Conservation (phyloP, 208 protist genomes). For the Angomonas deanei region DNA sequence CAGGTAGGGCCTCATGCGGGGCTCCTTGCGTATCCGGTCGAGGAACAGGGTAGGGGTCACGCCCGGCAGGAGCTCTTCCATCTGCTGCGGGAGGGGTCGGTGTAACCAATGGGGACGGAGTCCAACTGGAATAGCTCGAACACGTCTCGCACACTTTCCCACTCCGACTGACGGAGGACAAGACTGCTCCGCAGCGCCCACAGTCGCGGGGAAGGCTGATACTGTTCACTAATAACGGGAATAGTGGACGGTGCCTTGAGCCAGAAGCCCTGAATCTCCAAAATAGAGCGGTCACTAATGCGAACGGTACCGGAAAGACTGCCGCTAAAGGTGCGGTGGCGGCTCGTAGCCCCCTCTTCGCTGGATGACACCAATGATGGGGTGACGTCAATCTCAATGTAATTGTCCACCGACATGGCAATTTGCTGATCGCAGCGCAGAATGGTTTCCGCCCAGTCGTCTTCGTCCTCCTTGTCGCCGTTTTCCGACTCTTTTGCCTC, state of each 20-base stretch:
- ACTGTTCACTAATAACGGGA: conserved; percentile 10
- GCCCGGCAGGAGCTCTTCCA: conserved; percentile 28
- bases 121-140: conserved; percentile 1
- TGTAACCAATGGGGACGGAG: conserved; percentile 38
- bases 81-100: conserved; percentile 27
- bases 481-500: background rate
- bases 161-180: conserved; percentile 18
- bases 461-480: background rate
- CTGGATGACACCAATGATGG: conserved; percentile 30
- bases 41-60: conserved; percentile 23
- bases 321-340: conserved; percentile 31
- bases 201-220: conserved; percentile 48
- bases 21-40: conserved; percentile 14
- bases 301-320: conserved; percentile 36
- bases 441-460: conserved; percentile 13
- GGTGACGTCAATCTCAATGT: conserved; percentile 58
- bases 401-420: conserved; percentile 54
- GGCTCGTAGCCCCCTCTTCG: conserved; percentile 21
- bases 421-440: conserved; percentile 21
- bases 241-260: conserved; percentile 31
- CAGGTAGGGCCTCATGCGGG: conserved; percentile 17
- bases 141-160: background rate
- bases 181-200: conserved; percentile 58
- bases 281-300: conserved; percentile 24
- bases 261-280: conserved; percentile 60